phyloP scores from a whole-genome alignment of 2,329 filamentous ascomycete genomes.

The Apiospora malaysiana region DNA sequence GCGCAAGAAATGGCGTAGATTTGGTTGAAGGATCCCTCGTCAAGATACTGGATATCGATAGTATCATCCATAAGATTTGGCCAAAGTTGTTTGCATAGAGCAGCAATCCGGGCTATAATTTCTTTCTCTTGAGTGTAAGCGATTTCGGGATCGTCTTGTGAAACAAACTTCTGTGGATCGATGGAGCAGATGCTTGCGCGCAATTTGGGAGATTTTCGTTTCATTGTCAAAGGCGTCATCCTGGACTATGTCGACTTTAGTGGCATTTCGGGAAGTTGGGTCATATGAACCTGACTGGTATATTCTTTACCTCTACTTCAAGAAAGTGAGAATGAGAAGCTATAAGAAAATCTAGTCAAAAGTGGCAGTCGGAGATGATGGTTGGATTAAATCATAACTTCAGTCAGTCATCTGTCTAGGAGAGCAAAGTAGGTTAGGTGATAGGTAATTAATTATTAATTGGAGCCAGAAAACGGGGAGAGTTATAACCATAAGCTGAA shows the following conservation, averaged over 20 bases:
- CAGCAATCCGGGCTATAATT: neutral
- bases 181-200: neutral
- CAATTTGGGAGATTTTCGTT: neutral
- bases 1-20: neutral
- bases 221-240: neutral
- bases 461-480: too few relatives aligned
- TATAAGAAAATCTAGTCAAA: too few relatives aligned
- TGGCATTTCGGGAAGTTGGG: neutral
- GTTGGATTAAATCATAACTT: too few relatives aligned
- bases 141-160: neutral
- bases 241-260: neutral
- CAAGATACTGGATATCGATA: neutral
- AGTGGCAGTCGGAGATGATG: too few relatives aligned
- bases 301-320: too few relatives aligned
- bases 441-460: too few relatives aligned
- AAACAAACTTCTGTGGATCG: neutral
- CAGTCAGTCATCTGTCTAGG: too few relatives aligned
- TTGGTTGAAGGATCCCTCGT: neutral
- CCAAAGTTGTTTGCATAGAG: neutral
- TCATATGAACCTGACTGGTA: neutral
- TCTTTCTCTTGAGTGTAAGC: neutral
- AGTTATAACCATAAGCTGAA: too few relatives aligned
- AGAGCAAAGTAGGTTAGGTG: too few relatives aligned
- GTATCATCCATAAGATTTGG: neutral
- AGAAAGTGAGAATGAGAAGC: too few relatives aligned